These are phyloP conservation scores for Pseudogymnoascus sp. DNA, from an alignment of 2,329 filamentous ascomycete genomes.

Conservation along the genomic window DNA sequence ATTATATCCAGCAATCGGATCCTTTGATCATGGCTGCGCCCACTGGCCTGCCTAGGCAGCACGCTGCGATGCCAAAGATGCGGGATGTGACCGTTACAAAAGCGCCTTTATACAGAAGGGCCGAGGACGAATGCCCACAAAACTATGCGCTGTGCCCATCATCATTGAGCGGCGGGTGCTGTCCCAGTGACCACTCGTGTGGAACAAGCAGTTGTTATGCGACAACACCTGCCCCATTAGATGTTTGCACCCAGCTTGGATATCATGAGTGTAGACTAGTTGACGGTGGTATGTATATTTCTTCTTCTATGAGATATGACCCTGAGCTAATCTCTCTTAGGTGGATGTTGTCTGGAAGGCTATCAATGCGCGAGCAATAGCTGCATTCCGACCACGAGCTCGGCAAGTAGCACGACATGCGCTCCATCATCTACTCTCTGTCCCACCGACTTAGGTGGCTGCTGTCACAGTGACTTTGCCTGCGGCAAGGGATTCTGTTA, in stretches of 20 bases:
- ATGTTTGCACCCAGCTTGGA: slow-evolving; percentile 28
- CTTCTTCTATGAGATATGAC: neutral
- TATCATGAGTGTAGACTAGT: slow-evolving; percentile 35
- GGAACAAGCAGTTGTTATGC: slow-evolving; percentile 39
- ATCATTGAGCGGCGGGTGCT: slow-evolving; percentile 24
- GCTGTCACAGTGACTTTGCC: slow-evolving; percentile 41
- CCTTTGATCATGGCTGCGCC: neutral
- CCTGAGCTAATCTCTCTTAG: slow-evolving; percentile 22
- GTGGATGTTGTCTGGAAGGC: slow-evolving; percentile 38
- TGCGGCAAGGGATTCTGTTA: slow-evolving; percentile 43
- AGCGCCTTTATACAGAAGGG: neutral
- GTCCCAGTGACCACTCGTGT: slow-evolving; percentile 39
- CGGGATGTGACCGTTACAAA: neutral
- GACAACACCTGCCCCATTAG: slow-evolving; percentile 35
- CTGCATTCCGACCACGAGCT: slow-evolving; percentile 38
- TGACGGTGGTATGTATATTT: slow-evolving; percentile 25
- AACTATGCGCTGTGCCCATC: slow-evolving; percentile 22
- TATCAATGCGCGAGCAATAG: slow-evolving; percentile 33
- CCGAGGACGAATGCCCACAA: slow-evolving; percentile 15
- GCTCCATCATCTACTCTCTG: slow-evolving; percentile 39
- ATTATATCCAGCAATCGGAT: neutral
- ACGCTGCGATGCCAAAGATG: neutral
- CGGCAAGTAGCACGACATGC: slow-evolving; percentile 34
- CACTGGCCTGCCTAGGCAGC: neutral
- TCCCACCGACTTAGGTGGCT: slow-evolving; percentile 42